Evolutionary conservation across 2,329 filamentous ascomycete genomes (phyloP).

Genomic region (Penicillium concentricum): DNA sequence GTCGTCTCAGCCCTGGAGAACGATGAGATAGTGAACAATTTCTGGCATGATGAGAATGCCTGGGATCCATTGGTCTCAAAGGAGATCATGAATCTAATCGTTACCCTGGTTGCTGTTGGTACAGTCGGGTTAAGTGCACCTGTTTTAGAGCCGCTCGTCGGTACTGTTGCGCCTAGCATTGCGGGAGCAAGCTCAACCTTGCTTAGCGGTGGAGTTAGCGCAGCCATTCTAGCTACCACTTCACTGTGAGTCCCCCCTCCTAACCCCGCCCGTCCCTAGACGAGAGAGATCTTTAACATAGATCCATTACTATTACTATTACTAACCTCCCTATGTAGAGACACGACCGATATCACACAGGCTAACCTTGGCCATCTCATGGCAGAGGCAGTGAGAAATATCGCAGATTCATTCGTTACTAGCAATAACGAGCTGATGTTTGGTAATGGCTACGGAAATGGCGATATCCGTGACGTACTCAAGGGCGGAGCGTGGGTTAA

Average conservation of each 20-base stretch:
- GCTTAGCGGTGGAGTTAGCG: neutral
- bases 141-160: neutral
- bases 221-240: neutral
- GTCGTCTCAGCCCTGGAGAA: neutral
- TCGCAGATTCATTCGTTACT: too few species aligned
- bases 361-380: neutral
- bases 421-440: neutral
- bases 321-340: neutral
- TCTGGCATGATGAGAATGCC: neutral
- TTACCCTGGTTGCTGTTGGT: neutral
- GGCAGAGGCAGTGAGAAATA: too few species aligned
- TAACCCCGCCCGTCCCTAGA: too few species aligned
- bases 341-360: neutral
- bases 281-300: too few species aligned
- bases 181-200: neutral
- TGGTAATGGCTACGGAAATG: neutral
- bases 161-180: neutral
- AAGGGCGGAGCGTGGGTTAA: too few species aligned
- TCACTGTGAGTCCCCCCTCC: neutral
- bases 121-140: neutral
- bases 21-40: neutral
- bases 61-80: neutral
- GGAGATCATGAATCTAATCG: neutral
- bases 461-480: neutral
- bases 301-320: neutral